Evolutionary conservation across 768 basidiomycete species (phyloP), one percentile per base, ranked within the genome.

Genomic region (Neoboletus brunneissimus): DNA sequence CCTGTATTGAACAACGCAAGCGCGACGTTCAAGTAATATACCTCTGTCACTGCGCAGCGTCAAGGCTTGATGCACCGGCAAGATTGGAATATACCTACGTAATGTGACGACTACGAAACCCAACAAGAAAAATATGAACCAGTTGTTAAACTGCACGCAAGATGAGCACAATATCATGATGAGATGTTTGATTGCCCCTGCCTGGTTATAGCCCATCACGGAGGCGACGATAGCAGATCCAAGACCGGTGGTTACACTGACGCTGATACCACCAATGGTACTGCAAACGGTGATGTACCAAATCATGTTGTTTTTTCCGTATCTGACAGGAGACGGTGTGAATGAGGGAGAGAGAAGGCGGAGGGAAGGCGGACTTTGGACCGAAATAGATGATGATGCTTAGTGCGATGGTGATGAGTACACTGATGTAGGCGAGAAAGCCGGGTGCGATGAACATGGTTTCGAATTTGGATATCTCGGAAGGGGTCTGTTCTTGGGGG

Each of bases 271-370:
- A 18, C 97, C 97, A 67, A 99, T 98, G 81, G 98, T 87, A 60
- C 89, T 92, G 73, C 97, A 99, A 44, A 99, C 91, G 41, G 81
- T 77, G 60, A 98, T 95, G 72, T 96, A 92, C 90, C 91, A 93
- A 51, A 98, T 72, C 96, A 98, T 97, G 67, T 85, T 91, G 74
- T 85, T 85, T 74, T 88, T 93, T 48, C 96, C 95, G 68, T 89
- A 91, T 67, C 87, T 85, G 48, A 56, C 47, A 27, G 22, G 41
- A 23, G 20, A 40, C 15, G 20, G 18, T 18, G 37, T 60, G 42
- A 56, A 55, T 12, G 54, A 47, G 18, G 23, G 40, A 41, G 32
- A 1, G 11, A 48, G 22, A 52, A 5, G 5, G 49, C 13, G 32
- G 48, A 51, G 8, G 25, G 25, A 40, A 53, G 48, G 72, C 80